These are phyloP conservation scores for Lactifluus rugatus DNA, from an alignment of 768 basidiomycete genomes.

Conservation along the genomic window DNA sequence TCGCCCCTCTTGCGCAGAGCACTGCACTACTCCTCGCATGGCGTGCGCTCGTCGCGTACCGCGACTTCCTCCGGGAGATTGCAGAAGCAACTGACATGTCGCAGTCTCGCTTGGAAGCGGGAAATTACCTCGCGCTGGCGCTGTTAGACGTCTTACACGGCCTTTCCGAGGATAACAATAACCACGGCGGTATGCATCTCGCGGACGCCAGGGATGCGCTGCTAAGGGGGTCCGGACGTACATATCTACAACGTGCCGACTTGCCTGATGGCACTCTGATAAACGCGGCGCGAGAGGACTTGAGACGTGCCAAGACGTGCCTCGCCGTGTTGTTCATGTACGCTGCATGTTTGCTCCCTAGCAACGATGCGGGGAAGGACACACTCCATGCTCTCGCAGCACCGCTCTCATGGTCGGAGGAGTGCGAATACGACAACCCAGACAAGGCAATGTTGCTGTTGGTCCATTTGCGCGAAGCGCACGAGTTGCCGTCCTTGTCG, in stretches of 20 bases:
- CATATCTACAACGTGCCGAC: background rate
- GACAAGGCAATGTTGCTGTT: background rate
- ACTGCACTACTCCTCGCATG: constrained; percentile 1
- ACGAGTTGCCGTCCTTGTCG: background rate
- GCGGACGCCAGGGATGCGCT: background rate
- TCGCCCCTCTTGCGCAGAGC: background rate
- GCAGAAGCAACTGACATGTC: accelerated
- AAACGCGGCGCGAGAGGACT: constrained; percentile 1
- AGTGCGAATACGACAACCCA: background rate
- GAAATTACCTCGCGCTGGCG: background rate
- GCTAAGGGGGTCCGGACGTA: background rate
- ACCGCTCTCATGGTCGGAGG: background rate
- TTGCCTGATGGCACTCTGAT: background rate
- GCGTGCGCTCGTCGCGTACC: constrained; percentile 6
- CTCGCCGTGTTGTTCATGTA: constrained; percentile 12
- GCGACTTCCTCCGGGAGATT: background rate
- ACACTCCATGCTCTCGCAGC: background rate
- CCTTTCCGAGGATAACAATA: background rate
- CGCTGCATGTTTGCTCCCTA: constrained; percentile 5
- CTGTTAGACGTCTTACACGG: background rate
- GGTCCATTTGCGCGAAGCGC: background rate
- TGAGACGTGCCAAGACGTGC: constrained; percentile 1
- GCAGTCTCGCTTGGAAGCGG: background rate
- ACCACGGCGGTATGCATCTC: background rate
- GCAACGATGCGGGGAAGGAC: background rate